Evolutionary conservation across 208 protist genomes (phyloP).

Genomic region (Crithidia brevicula): DNA sequence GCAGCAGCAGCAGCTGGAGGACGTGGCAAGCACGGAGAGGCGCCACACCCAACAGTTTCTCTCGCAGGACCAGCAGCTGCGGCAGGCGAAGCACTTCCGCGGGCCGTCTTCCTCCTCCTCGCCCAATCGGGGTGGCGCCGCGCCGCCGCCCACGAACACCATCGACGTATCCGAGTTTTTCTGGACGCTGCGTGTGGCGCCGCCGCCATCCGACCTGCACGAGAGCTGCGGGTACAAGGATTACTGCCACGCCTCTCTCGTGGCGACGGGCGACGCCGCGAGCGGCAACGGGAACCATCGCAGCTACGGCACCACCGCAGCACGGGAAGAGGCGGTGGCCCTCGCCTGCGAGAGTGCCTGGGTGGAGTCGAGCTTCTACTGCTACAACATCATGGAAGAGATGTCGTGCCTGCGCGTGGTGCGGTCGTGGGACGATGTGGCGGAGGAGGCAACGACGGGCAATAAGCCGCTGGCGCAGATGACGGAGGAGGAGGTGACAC

Average conservation of each 20-base stretch:
- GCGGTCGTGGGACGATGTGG: conserved; percentile 21
- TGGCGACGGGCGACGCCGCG: not conserved
- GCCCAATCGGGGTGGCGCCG: not conserved
- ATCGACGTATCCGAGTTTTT: conserved; percentile 37
- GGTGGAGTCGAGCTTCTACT: conserved; percentile 41
- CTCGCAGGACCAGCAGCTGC: not conserved
- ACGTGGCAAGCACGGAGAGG: not conserved
- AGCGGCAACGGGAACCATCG: not conserved
- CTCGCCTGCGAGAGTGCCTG: conserved; percentile 39
- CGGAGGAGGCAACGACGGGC: not conserved
- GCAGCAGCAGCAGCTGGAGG: not conserved
- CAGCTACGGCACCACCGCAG: not conserved
- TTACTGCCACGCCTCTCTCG: conserved; percentile 17
- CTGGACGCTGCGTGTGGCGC: conserved; percentile 40
- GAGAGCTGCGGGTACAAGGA: conserved; percentile 9
- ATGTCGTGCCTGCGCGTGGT: conserved; percentile 35
- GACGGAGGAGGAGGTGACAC: conserved; percentile 14
- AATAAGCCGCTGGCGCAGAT: conserved; percentile 1
- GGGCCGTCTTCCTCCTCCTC: not conserved
- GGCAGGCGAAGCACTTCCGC: not conserved
- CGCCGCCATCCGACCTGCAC: conserved; percentile 26
- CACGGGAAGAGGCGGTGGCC: conserved; percentile 26
- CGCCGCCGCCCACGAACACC: not conserved
- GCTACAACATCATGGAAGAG: conserved; percentile 41
- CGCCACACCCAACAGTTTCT: not conserved